Evolutionary conservation across 768 basidiomycete species (phyloP).

Genomic region (Terana coerulea): DNA sequence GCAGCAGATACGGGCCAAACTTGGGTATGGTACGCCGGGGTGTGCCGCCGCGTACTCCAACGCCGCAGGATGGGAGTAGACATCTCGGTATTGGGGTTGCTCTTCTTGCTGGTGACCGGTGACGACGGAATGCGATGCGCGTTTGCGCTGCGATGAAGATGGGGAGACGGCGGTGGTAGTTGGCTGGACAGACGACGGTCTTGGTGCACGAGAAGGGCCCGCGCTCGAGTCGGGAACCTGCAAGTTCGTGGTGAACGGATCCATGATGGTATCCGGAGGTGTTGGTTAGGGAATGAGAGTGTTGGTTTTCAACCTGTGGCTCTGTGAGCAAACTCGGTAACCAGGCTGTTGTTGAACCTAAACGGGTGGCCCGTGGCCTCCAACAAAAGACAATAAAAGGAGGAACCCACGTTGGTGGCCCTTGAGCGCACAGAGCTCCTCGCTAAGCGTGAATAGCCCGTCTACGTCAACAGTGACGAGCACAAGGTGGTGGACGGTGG

Average conservation of each 20-base stretch:
- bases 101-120: slow-evolving; percentile 47
- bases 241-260: slow-evolving; percentile 28
- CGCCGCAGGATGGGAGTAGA: slow-evolving; percentile 82
- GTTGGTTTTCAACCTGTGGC: slow-evolving; percentile 5
- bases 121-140: slow-evolving; percentile 71
- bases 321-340: slow-evolving; percentile 7
- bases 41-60: slow-evolving; percentile 80
- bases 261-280: slow-evolving; percentile 19
- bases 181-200: slow-evolving; percentile 63
- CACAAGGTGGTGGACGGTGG: background rate
- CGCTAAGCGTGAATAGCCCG: background rate
- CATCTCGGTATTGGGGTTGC: slow-evolving; percentile 58
- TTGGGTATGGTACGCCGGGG: slow-evolving; percentile 85
- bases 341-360: slow-evolving; percentile 8
- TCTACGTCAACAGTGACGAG: slow-evolving; percentile 1
- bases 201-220: slow-evolving; percentile 42
- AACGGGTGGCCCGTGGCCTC: background rate
- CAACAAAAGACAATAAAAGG: background rate
- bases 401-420: background rate
- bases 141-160: slow-evolving; percentile 43
- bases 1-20: slow-evolving; percentile 92
- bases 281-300: background rate
- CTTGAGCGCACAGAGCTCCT: background rate
- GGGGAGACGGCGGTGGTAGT: slow-evolving; percentile 34
- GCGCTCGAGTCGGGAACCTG: slow-evolving; percentile 41